Evolutionary conservation across 2,329 filamentous ascomycete species (phyloP).

Genomic region (Domatiomyces catenatus): DNA sequence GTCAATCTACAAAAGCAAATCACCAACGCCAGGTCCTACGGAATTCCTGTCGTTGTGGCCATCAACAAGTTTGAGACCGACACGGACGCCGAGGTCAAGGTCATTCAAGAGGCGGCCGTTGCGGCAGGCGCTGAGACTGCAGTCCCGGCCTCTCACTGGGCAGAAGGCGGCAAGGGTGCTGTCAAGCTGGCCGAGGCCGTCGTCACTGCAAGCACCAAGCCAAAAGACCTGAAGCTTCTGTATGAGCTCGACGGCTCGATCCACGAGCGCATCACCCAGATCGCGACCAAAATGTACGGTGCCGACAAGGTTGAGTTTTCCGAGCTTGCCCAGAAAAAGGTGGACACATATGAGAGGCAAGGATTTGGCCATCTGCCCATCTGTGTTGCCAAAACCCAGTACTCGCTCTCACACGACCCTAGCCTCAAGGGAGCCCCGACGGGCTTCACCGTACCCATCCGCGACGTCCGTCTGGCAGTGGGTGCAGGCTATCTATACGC

Average conservation of each 20-base stretch:
- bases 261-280: conserved; percentile 78
- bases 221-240: conserved; percentile 74
- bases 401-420: conserved; percentile 85
- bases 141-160: conserved; percentile 91
- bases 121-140: conserved; percentile 88
- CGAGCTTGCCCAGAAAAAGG: conserved; percentile 86
- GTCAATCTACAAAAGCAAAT: conserved; percentile 95
- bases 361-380: conserved; percentile 88
- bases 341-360: conserved; percentile 84
- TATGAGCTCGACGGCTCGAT: conserved; percentile 67
- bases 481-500: conserved; percentile 93
- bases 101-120: conserved; percentile 79
- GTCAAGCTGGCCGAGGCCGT: conserved; percentile 78
- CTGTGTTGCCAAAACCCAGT: conserved; percentile 96
- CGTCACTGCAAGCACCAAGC: conserved; percentile 64
- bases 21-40: conserved; percentile 72
- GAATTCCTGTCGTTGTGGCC: conserved; percentile 85
- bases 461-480: conserved; percentile 84
- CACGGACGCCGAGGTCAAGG: conserved; percentile 76
- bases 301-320: conserved; percentile 81
- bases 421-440: conserved; percentile 86
- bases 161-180: conserved; percentile 80
- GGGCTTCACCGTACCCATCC: conserved; percentile 86
- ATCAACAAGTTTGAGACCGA: conserved; percentile 96
- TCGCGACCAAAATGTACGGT: conserved; percentile 88